Base-by-base conservation (phyloP, 2,329 filamentous ascomycete genomes). In the Paracorniculantispora psalliotae region DNA sequence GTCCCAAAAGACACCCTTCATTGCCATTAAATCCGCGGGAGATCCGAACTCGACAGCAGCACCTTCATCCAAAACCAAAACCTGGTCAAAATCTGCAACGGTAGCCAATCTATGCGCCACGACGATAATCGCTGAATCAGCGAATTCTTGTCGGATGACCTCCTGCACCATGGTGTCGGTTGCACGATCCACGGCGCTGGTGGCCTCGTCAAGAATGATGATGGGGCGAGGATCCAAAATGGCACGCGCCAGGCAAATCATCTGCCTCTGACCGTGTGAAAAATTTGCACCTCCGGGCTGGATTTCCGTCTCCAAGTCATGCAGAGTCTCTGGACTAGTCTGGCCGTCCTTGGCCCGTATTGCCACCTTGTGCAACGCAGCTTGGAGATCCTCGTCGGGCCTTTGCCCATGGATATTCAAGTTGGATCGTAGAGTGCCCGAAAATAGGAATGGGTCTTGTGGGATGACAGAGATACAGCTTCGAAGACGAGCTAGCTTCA, bases 141-240 rank as follows among this genome's bases (percentile, higher is more conserved):
- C 17, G 35, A 63, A 58, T 26, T 57, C 59, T 12, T 43, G n/a
- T 2, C 52, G 49, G 26, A 63, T 44, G 4, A 59, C 52, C n/a
- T 33, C n/a, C 21, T 61, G 59, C 2, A 63, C 48, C 35, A 46
- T 46, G 6, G 37, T 37, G 19, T 61, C 61, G 10, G 61, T 63
- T 13, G 21, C 50, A 0, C 13, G 23, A 30, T 63, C 61, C 19
- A 63, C 57, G 2, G 53, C 53, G 53, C 57, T 61, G 13, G 60
- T 63, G 5, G 61, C 60, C n/a, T 63, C 61, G 28, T 63, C 61
- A 15, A 63, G 19, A 4, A 63, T 51, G 1, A 63, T 28, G 10
- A 60, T 57, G 39, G 53, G 59, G 3, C 21, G 53, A n/a, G 47
- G 54, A 3, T 39, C 21, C 2, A 62, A 47, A 2, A 62, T 39